Base-by-base conservation (phyloP, 2,329 filamentous ascomycete species). In the Arthrocladium fulminans region DNA sequence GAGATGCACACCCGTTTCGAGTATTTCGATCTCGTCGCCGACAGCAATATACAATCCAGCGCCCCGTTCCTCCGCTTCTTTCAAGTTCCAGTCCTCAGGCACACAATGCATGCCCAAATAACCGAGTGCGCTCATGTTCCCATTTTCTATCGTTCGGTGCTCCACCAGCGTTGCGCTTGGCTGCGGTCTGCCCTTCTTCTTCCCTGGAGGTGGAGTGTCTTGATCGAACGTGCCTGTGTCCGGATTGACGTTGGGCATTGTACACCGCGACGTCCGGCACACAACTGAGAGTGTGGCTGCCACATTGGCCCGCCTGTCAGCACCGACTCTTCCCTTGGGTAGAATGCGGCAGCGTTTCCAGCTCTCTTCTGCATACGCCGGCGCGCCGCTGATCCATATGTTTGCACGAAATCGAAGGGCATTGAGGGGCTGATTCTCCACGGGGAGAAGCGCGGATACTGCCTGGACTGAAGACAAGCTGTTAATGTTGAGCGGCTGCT, bases 101-200 rank as follows among this genome's bases (percentile, higher is more conserved):
- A 57, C 56, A 27, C 56, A 59, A 45, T 59, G 56, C 55, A 59
- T 57, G 1, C 56, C 56, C 10, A 59, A 25, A 47, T 59, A 59
- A 1, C 56, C 56, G 12, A 59, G 50, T 15, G 56, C 56, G 1
- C 35, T 24, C n/a, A 47, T 47, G 34, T 59, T 59, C 3, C 55
- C 54, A 25, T 34, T 44, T 22, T 59, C 56, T 3, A 59, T 50
- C 1, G 48, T 57, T 1, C 56, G 52, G n/a, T 53, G 32, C 43
- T 51, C 27, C 8, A 57, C 46, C 34, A 59, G 47, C 4, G 56
- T 56, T 23, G 56, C 52, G 45, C 55, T 59, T 3, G 56, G 56
- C 27, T 59, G 56, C 20, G 56, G 55, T 22, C 51, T 55, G 1
- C 56, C 56, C 17, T 42, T 51, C 34, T 56, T 56, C 48, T 47